A percentile compares a stretch with the other conserved stretches of the same genome.
Evolutionary conservation across 2,329 filamentous ascomycete species (phyloP).

Genomic region (Aciculosporium take): DNA sequence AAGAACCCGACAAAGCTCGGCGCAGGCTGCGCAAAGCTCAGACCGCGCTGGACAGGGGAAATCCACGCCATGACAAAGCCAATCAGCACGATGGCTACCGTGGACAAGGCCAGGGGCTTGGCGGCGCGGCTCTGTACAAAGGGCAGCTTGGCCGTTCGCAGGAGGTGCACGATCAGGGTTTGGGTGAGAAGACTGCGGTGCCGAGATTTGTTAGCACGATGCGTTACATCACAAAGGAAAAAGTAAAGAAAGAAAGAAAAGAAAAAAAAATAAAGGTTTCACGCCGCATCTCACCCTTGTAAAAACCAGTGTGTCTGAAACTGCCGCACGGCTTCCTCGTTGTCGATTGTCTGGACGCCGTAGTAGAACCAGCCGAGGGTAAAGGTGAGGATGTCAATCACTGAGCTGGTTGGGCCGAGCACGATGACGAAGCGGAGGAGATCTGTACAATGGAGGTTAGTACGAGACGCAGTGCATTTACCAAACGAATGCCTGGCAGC

Average conservation of each 20-base stretch:
- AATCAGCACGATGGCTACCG: slow-evolving; percentile 12
- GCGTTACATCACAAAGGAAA: no score
- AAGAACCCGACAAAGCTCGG: slow-evolving; percentile 12
- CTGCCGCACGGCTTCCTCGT: slow-evolving; percentile 6
- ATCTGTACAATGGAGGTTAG: slow-evolving; percentile 7
- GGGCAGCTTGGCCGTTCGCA: slow-evolving; percentile 15
- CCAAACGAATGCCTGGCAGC: neutral
- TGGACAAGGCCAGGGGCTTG: slow-evolving; percentile 11
- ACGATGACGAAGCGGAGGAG: slow-evolving; percentile 16
- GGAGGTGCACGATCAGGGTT: slow-evolving; percentile 16
- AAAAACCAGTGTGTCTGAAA: slow-evolving; percentile 17
- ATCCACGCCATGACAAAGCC: slow-evolving; percentile 15
- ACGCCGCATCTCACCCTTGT: slow-evolving; percentile 10
- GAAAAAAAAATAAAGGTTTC: no score
- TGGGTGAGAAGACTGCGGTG: slow-evolving; percentile 13
- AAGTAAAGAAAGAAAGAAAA: neutral
- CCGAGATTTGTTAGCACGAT: neutral
- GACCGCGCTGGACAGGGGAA: slow-evolving; percentile 10
- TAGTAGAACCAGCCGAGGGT: slow-evolving; percentile 13
- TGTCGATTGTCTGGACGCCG: slow-evolving; percentile 8
- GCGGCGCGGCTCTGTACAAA: slow-evolving; percentile 14
- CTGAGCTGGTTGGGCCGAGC: slow-evolving; percentile 15
- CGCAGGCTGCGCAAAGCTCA: slow-evolving; percentile 11
- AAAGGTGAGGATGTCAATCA: slow-evolving; percentile 15
- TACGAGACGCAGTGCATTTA: neutral